These are phyloP conservation scores for Laburnicola sp. DNA, from an alignment of 2,329 filamentous ascomycete species.

Conservation along the genomic window DNA sequence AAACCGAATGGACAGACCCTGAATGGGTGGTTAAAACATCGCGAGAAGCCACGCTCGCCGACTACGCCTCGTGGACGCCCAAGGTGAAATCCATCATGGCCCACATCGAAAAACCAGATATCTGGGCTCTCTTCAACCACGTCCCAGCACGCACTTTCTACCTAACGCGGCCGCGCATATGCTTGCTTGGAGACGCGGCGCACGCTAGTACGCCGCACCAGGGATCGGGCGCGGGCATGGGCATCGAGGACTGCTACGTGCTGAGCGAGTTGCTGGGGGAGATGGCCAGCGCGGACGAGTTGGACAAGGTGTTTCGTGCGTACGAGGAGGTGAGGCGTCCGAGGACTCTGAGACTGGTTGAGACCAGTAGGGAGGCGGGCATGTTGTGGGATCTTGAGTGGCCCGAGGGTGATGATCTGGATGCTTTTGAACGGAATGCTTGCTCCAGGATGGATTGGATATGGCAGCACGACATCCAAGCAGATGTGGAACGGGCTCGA, in stretches of 20 bases:
- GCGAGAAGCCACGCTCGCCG: constrained; percentile 30
- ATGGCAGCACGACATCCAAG: constrained; percentile 45
- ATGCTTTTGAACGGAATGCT: constrained; percentile 37
- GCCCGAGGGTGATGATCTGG: constrained; percentile 37
- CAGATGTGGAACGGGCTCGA: constrained; percentile 34
- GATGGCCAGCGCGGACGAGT: constrained; percentile 10
- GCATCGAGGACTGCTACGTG: constrained; percentile 58
- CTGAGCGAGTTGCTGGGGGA: constrained; percentile 46
- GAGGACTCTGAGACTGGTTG: constrained; percentile 46
- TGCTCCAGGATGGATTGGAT: constrained; percentile 44
- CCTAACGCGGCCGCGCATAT: constrained; percentile 38
- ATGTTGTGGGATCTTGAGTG: constrained; percentile 47
- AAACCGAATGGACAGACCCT: constrained; percentile 21
- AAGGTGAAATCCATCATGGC: constrained; percentile 23
- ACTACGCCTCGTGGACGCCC: constrained; percentile 29
- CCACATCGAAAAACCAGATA: constrained; percentile 51
- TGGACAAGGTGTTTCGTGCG: constrained; percentile 42
- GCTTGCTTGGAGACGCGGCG: constrained; percentile 60
- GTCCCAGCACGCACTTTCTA: constrained; percentile 48
- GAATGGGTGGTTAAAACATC: constrained; percentile 35
- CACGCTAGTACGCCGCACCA: constrained; percentile 58
- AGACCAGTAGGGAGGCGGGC: constrained; percentile 46
- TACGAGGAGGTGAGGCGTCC: constrained; percentile 47
- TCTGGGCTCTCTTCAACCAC: constrained; percentile 56
- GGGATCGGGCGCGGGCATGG: constrained; percentile 59